Base-by-base conservation (phyloP, 2,329 filamentous ascomycete genomes). In the Phialophora macrospora region DNA sequence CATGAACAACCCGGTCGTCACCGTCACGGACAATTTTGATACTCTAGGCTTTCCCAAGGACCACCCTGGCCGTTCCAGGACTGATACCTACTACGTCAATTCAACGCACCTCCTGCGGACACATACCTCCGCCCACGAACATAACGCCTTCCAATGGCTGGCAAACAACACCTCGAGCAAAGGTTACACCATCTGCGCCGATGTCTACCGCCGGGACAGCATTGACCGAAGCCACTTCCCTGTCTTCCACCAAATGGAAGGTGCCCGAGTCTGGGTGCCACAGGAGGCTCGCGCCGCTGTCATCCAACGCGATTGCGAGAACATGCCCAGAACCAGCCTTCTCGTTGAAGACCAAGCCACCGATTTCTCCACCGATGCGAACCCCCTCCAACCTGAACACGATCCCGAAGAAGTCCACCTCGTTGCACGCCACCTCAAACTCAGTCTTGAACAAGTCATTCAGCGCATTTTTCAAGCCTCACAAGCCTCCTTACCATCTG, bases 201-300 rank as follows among this genome's bases (percentile, higher is more conserved):
- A 99, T 77, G 95, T 99, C 20, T 99, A 98, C 78, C 88, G 95
- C 51, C 86, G 95, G 70, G 95, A 99, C 85, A 93, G 94, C 63
- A 90, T 99, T 74, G 95, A 99, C 79, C 87, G 91, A 63, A 95
- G 90, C 72, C 95, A 99, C 79, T 98, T 98, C 79, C 95, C 95
- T 0, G 88, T 96, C 65, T 99, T 99, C 78, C 95, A 99, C 79
- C 95, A 99, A 80, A 98, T 98, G 93, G 95, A 99, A 77, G 94
- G 93, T 12, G 94, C 94, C 8, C 85, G 90, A 72, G 89, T 93
- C 61, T 99, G 95, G 94, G 34, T 24, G 32, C 26, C 41, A 12
- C 77, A 66, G 46, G 41, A 52, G 26, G 41, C 34, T n/a, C 46
- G 63, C 32, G 54, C 41, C 22, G 58, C 52, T 14, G 41, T 52